These are phyloP conservation scores for Boletus huronensis DNA, from an alignment of 768 basidiomycete genomes.

Conservation along the genomic window DNA sequence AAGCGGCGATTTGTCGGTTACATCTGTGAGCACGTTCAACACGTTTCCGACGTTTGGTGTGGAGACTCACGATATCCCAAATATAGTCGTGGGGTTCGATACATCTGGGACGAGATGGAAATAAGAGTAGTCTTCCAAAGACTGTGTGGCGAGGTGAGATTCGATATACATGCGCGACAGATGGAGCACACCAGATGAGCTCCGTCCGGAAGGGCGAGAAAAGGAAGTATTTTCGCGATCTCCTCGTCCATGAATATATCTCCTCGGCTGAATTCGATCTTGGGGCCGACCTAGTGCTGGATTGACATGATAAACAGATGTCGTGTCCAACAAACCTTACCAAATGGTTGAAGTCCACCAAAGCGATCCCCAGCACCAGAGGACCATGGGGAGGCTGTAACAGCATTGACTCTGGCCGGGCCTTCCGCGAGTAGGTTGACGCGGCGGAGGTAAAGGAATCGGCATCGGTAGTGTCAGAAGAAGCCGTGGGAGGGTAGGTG, in stretches of 20 bases:
- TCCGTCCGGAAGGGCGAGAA: conserved; percentile 95
- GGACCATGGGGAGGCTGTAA: conserved; percentile 53
- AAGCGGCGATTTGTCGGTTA: conserved; percentile 89
- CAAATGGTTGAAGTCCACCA: conserved; percentile 95
- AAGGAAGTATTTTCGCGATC: conserved; percentile 81
- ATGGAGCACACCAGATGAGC: conserved; percentile 71
- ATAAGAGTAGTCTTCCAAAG: conserved; percentile 88
- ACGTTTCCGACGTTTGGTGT: not conserved
- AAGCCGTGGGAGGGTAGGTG: conserved; percentile 60
- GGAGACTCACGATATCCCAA: conserved; percentile 81
- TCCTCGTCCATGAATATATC: conserved; percentile 84
- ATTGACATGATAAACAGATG: conserved; percentile 13
- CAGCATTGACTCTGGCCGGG: conserved; percentile 75
- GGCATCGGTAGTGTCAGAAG: conserved; percentile 43
- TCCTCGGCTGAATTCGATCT: conserved; percentile 79
- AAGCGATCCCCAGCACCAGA: conserved; percentile 78
- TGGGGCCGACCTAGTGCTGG: conserved; percentile 74
- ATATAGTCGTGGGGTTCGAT: conserved; percentile 74
- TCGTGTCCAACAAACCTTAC: conserved; percentile 40
- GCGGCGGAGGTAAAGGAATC: conserved; percentile 61
- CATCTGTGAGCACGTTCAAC: conserved; percentile 49
- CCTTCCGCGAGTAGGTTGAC: conserved; percentile 56
- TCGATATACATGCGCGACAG: conserved; percentile 3
- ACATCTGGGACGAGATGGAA: conserved; percentile 84
- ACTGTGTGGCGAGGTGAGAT: conserved; percentile 10